Evolutionary conservation across 345 rosid species (phyloP), one percentile per base, ranked within the genome.

Genomic region (Gossypium australe): DNA sequence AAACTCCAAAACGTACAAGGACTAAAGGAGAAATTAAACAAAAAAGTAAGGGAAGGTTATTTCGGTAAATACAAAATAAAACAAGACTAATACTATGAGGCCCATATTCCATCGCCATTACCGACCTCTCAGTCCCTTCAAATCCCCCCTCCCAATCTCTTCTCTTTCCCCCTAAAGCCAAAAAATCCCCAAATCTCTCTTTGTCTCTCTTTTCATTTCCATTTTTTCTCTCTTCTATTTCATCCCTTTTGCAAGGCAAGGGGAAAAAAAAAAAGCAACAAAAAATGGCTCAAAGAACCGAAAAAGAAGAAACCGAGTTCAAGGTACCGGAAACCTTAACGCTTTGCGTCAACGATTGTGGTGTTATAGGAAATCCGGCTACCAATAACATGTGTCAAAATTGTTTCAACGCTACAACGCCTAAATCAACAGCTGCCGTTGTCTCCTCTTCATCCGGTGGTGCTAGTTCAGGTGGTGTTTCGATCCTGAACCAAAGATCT

Each of bases 351-450:
- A 93, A 93, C 75, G 91, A 93, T 80, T 95, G 98, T 64, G 94
- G 97, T 57, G 85, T 94, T 65, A 86, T 90, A 1, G 98, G 92
- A 0, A 95, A 91, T 79, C 98, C 99, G 0, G 90, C 99, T 13
- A 89, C 97, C 67, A 95, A 92, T 79, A 91, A 93, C 75, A 93
- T 91, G 99, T 93, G 99, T 83, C 97, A 93, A 88, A 90, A 93
- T 70, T 93, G 99, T 82, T 93, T 89, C 82, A 90, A 80, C 87
- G 97, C 95, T 1, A 75, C 91, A 63, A 79, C 91, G 41, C 41
- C 41, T 34, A 34, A 34, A 34, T 34, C 41, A n/a, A 75, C 91
- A 48, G 76, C 87, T 56, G 24, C 91, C 14, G 10, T 27, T 4
- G 24, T 7, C 61, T 10, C 60, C 60, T 20, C 20, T 20, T 34